phyloP scores from a whole-genome alignment of 768 basidiomycete genomes.

The Strobilomyces confusus region DNA sequence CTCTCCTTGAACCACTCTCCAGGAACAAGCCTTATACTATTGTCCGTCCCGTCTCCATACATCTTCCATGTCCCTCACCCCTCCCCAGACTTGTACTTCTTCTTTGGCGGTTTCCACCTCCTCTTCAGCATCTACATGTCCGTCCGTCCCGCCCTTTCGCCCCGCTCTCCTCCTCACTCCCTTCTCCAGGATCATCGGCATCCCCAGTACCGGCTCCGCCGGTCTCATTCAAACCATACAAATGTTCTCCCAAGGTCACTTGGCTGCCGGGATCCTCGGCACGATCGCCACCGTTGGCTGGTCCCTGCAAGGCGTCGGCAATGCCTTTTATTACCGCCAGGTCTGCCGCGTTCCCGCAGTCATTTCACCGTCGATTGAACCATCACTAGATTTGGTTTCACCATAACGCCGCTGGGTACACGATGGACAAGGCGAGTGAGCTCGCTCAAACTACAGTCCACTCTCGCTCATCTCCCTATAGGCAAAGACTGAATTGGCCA shows the following conservation, averaged over 20 bases:
- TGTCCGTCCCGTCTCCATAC: constrained; percentile 50
- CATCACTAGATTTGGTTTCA: constrained; percentile 64
- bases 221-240: constrained; percentile 92
- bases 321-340: constrained; percentile 75
- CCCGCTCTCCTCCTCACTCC: constrained; percentile 16
- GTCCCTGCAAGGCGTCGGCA: constrained; percentile 81
- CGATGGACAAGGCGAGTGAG: constrained; percentile 78
- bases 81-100: constrained; percentile 83
- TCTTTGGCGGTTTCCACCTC: constrained; percentile 95
- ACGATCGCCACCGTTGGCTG: constrained; percentile 82
- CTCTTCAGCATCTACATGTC: constrained; percentile 91
- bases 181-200: constrained; percentile 79
- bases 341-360: constrained; percentile 37
- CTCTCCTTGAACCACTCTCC: constrained; percentile 20
- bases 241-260: constrained; percentile 65
- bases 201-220: constrained; percentile 93
- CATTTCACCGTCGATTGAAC: constrained; percentile 4
- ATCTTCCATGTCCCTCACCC: constrained; percentile 4
- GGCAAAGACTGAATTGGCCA: constrained; percentile 82
- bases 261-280: constrained; percentile 80
- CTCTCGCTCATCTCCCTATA: constrained; percentile 29
- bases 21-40: constrained; percentile 94
- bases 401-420: constrained; percentile 80
- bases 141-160: constrained; percentile 28
- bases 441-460: neutral